phyloP scores from a whole-genome alignment of 805 yeast species.

The Vanderwaltozyma verrucispora region DNA sequence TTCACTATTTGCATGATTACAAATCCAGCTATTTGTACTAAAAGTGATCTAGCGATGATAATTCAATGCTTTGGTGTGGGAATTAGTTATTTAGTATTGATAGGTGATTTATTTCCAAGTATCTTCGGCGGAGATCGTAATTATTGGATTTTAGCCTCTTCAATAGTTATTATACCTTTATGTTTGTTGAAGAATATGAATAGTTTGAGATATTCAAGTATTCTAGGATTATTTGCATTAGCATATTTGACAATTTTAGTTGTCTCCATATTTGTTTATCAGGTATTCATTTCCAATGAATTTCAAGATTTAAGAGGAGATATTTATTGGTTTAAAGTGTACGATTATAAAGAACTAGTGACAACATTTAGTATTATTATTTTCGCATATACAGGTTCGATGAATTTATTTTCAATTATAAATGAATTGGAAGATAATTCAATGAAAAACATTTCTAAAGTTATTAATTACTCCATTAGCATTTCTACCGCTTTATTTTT shows the following conservation, averaged over 20 bases:
- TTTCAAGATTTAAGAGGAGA: constrained; percentile 35
- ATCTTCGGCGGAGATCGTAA: constrained; percentile 37
- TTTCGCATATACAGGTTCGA: constrained; percentile 75
- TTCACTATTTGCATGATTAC: constrained; percentile 62
- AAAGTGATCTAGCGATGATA: constrained; percentile 68
- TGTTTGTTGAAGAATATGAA: constrained; percentile 54
- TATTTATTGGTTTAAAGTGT: constrained; percentile 33
- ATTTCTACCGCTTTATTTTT: constrained; percentile 50
- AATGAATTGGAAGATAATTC: constrained; percentile 53
- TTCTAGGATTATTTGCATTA: constrained; percentile 59
- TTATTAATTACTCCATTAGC: constrained; percentile 38
- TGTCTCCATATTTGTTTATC: constrained; percentile 36
- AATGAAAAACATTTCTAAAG: constrained; percentile 36
- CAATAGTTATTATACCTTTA: constrained; percentile 49
- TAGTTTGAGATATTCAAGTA: constrained; percentile 57
- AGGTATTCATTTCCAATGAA: constrained; percentile 27
- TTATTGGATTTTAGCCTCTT: constrained; percentile 38
- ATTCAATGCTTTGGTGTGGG: constrained; percentile 76
- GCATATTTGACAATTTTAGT: constrained; percentile 39
- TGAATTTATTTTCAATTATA: constrained; percentile 67
- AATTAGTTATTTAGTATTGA: constrained; percentile 56
- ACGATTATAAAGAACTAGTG: constrained; percentile 36
- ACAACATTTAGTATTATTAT: constrained; percentile 65
- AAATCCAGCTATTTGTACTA: constrained; percentile 55
- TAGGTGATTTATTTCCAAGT: constrained; percentile 69